A percentile compares a stretch with the other conserved stretches of the same genome.
Conservation (phyloP, 2,329 filamentous ascomycete genomes). For the Apiospora malaysiana region DNA sequence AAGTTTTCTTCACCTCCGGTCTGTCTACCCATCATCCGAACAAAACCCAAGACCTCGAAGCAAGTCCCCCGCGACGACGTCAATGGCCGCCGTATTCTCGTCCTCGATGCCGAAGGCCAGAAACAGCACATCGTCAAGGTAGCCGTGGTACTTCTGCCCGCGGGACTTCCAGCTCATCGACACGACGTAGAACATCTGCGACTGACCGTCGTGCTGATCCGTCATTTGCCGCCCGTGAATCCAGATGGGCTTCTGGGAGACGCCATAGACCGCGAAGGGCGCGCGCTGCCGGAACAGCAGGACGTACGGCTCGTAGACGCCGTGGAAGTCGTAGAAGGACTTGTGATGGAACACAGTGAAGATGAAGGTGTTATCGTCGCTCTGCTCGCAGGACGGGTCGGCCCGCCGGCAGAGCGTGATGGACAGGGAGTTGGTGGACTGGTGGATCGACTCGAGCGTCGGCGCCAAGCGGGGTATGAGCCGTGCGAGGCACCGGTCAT, state of each 20-base stretch:
- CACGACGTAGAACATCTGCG: conserved; percentile 64
- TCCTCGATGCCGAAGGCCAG: conserved; percentile 64
- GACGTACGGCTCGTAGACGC: conserved; percentile 61
- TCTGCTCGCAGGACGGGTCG: conserved; percentile 49
- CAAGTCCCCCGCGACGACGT: conserved; percentile 56
- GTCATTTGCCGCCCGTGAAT: conserved; percentile 49
- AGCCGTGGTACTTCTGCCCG: conserved; percentile 59
- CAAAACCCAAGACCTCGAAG: conserved; percentile 49
- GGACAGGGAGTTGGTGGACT: conserved; percentile 63
- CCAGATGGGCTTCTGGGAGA: conserved; percentile 60
- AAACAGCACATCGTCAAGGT: conserved; percentile 60
- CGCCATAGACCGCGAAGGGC: conserved; percentile 56
- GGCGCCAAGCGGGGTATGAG: conserved; percentile 49
- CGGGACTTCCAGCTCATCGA: conserved; percentile 60
- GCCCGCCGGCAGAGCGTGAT: conserved; percentile 59
- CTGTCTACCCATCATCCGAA: background rate
- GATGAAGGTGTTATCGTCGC: conserved; percentile 58
- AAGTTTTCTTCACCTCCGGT: too few species aligned
- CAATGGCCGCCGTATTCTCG: conserved; percentile 52
- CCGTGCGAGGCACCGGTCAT: conserved; percentile 52
- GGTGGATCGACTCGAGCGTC: conserved; percentile 57
- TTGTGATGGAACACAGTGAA: conserved; percentile 63
- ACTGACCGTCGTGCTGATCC: conserved; percentile 33
- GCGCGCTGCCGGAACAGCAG: conserved; percentile 54
- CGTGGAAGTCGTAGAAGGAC: conserved; percentile 52